These are phyloP conservation scores for Exsudoporus frostii DNA, from an alignment of 768 basidiomycete species.

Conservation along the genomic window DNA sequence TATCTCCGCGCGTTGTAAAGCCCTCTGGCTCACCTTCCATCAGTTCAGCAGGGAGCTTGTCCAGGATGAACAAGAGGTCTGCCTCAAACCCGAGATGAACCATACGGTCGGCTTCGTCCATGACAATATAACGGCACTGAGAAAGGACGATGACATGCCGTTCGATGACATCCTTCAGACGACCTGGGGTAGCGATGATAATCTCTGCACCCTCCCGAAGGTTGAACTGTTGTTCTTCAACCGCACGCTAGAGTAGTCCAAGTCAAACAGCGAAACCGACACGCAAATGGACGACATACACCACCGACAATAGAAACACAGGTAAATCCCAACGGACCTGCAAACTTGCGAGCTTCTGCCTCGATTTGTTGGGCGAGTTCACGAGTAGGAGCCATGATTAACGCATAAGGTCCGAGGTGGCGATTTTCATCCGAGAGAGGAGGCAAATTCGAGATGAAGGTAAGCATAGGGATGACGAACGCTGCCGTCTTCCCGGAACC, in stretches of 20 bases:
- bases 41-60: conserved; percentile 82
- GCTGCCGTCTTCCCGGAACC: conserved; percentile 99
- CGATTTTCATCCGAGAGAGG: conserved; percentile 89
- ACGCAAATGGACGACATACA: conserved; percentile 37
- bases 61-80: conserved; percentile 91
- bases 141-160: conserved; percentile 92
- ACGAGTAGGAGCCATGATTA: conserved; percentile 96
- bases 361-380: conserved; percentile 98
- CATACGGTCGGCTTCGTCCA: conserved; percentile 99
- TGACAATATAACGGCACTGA: conserved; percentile 97
- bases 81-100: conserved; percentile 96
- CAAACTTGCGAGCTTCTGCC: conserved; percentile 88
- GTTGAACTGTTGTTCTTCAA: conserved; percentile 98
- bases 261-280: conserved; percentile 12
- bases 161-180: conserved; percentile 96
- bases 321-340: conserved; percentile 81
- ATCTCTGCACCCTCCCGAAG: conserved; percentile 98
- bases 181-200: conserved; percentile 97
- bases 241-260: conserved; percentile 55
- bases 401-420: conserved; percentile 89
- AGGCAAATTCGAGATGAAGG: conserved; percentile 87
- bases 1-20: conserved; percentile 34
- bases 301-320: conserved; percentile 99
- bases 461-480: conserved; percentile 96
- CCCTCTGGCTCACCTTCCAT: conserved; percentile 70